phyloP scores from a whole-genome alignment of 2,329 filamentous ascomycete genomes.

The Eurotiales sp. region DNA sequence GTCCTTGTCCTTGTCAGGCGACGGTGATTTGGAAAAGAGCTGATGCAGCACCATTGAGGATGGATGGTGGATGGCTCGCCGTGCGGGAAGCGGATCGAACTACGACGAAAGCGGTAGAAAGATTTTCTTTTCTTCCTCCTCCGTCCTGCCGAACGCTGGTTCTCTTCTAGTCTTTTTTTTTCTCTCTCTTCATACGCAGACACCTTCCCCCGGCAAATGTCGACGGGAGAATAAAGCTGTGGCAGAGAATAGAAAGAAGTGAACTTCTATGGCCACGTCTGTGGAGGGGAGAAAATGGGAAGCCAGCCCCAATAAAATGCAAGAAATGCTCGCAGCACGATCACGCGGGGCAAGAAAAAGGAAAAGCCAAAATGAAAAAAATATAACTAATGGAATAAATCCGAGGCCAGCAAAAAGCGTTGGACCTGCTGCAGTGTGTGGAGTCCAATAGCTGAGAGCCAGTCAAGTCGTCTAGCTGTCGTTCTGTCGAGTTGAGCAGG shows the following conservation, averaged over 20 bases:
- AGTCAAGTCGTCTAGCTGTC: not conserved
- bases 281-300: not conserved
- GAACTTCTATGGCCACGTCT: not conserved
- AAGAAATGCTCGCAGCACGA: conserved; percentile 9
- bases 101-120: conserved; percentile 40
- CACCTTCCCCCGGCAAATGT: not conserved
- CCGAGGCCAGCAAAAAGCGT: conserved; percentile 1
- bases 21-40: conserved; percentile 34
- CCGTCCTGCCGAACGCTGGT: not conserved
- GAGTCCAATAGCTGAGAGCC: not conserved
- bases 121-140: conserved; percentile 2
- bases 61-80: conserved; percentile 15
- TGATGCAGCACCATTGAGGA: conserved; percentile 34
- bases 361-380: conserved; percentile 6
- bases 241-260: not conserved
- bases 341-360: conserved; percentile 14
- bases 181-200: not conserved
- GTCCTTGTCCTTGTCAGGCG: conserved; percentile 23
- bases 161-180: not conserved
- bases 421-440: conserved; percentile 9
- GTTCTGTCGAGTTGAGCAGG: not conserved
- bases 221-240: not conserved
- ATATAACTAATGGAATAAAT: not conserved
- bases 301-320: conserved; percentile 4
- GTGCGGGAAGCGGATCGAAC: conserved; percentile 30